These are phyloP conservation scores for Botryotinia convoluta DNA, from an alignment of 2,329 filamentous ascomycete genomes.

Conservation along the genomic window DNA sequence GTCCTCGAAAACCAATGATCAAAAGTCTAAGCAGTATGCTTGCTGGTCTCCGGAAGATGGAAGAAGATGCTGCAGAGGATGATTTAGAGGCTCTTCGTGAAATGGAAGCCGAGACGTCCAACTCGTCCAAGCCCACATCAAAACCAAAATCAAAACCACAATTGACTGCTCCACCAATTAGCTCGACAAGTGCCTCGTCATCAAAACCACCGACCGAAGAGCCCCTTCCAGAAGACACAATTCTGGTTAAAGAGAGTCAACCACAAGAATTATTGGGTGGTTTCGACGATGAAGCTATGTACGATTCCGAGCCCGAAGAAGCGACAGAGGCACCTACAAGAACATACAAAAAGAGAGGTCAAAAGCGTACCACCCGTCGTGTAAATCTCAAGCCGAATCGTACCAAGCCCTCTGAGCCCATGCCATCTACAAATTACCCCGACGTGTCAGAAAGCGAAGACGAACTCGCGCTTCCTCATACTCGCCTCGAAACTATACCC, in stretches of 20 bases:
- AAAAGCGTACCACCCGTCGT: slow-evolving; percentile 72
- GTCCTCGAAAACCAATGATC: slow-evolving; percentile 61
- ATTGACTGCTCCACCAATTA: slow-evolving; percentile 26
- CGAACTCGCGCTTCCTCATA: slow-evolving; percentile 35
- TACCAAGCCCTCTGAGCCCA: slow-evolving; percentile 45
- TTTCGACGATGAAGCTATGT: slow-evolving; percentile 61
- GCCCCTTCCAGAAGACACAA: slow-evolving; percentile 37
- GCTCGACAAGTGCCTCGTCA: slow-evolving; percentile 7
- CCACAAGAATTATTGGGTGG: slow-evolving; percentile 50
- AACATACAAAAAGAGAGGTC: slow-evolving; percentile 77
- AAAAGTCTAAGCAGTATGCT: slow-evolving; percentile 73
- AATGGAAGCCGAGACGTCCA: slow-evolving; percentile 53
- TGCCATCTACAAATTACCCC: slow-evolving; percentile 37
- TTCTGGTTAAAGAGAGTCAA: slow-evolving; percentile 46
- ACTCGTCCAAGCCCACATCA: neutral
- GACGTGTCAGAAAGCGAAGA: slow-evolving; percentile 40
- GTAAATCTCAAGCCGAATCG: slow-evolving; percentile 60
- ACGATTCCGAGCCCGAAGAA: slow-evolving; percentile 53
- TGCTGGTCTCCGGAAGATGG: slow-evolving; percentile 64
- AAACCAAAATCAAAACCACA: slow-evolving; percentile 25
- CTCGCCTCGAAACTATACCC: slow-evolving; percentile 24
- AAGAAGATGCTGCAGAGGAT: slow-evolving; percentile 68
- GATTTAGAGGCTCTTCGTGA: slow-evolving; percentile 74
- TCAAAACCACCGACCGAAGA: neutral
- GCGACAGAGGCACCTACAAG: slow-evolving; percentile 42